phyloP scores from a whole-genome alignment of 2,329 filamentous ascomycete genomes.

The Fusarium humuli region DNA sequence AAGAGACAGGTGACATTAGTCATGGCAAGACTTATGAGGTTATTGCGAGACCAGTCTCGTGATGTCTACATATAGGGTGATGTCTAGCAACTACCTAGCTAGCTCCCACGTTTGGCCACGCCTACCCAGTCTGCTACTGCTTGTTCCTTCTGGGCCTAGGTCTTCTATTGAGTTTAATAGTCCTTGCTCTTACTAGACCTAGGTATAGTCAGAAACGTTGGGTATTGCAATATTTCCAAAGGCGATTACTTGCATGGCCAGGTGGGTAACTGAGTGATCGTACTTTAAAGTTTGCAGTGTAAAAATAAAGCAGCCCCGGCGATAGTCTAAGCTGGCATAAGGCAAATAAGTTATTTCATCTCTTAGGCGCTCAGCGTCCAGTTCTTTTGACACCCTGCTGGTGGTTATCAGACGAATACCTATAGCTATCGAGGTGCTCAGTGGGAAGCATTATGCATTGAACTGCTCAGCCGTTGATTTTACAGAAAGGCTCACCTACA shows the following conservation, averaged over 20 bases:
- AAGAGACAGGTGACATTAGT: background rate
- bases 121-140: background rate
- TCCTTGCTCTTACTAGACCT: background rate
- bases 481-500: background rate
- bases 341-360: background rate
- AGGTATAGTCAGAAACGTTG: background rate
- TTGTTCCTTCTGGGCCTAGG: background rate
- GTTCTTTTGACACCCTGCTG: background rate
- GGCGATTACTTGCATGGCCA: background rate
- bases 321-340: background rate
- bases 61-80: background rate
- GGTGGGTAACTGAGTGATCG: background rate
- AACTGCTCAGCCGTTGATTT: background rate
- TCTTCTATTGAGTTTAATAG: background rate
- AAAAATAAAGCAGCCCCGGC: background rate
- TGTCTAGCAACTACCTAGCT: background rate
- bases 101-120: background rate
- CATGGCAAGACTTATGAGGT: background rate
- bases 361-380: background rate
- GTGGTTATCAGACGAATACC: background rate
- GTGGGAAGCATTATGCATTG: background rate
- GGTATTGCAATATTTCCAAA: background rate
- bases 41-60: background rate
- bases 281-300: background rate
- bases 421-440: background rate